A percentile compares a stretch with the other conserved stretches of the same genome.
These are phyloP conservation scores for Coemansia furcata DNA, from an alignment of 192 early-diverging fungal genomes.

Conservation along the genomic window DNA sequence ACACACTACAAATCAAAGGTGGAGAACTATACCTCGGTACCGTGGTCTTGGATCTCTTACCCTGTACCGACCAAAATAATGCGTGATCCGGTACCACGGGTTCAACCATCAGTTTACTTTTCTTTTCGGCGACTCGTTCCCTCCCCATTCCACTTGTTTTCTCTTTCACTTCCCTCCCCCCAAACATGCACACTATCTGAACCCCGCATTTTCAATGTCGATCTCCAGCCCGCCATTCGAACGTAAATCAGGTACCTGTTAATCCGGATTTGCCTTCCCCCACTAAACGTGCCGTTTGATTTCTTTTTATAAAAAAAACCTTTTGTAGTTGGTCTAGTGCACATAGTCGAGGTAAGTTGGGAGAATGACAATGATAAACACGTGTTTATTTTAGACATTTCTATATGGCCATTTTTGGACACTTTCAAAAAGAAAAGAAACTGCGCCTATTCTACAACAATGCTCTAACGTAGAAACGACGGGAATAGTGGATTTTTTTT, in stretches of 20 bases:
- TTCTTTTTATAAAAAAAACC: background rate
- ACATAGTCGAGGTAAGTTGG: background rate
- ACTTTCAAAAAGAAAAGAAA: background rate
- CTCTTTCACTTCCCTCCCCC: background rate
- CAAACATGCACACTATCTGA: constrained; percentile 3
- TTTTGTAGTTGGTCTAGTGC: background rate
- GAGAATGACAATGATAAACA: background rate
- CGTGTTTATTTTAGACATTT: background rate
- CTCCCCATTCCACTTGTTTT: background rate
- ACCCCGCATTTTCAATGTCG: background rate
- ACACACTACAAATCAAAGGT: background rate
- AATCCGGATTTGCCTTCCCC: background rate
- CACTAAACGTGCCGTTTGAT: background rate
- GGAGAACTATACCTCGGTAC: background rate
- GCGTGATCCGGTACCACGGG: constrained; percentile 1
- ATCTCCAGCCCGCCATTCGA: background rate
- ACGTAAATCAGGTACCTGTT: background rate
- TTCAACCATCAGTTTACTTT: background rate
- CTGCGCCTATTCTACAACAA: background rate
- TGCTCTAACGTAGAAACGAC: background rate
- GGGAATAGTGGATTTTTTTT: background rate
- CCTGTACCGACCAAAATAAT: background rate
- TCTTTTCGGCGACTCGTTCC: background rate
- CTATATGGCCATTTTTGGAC: background rate
- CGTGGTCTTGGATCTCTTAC: background rate